Conservation (phyloP, 352 stramenopile genomes). For the Pythium oligandrum region DNA sequence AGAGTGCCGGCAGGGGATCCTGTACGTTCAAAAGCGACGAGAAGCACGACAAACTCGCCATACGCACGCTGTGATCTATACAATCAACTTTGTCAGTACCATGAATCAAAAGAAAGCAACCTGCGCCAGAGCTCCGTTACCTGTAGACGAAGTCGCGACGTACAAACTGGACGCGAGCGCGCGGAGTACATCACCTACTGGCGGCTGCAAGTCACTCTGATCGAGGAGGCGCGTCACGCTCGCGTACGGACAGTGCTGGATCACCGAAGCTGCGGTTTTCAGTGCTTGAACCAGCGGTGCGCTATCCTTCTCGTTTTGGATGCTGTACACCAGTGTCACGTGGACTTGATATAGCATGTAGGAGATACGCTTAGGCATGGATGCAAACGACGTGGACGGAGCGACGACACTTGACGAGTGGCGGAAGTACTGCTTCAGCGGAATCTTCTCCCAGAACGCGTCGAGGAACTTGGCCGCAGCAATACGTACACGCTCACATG, state of each 20-base stretch:
- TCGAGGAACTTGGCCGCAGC: conserved; percentile 78
- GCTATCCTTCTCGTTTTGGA: conserved; percentile 72
- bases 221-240: conserved; percentile 48
- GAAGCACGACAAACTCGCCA: conserved; percentile 76
- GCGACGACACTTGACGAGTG: conserved; percentile 36
- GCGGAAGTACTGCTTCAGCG: conserved; percentile 77
- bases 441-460: conserved; percentile 78
- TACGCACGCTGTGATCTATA: conserved; percentile 72
- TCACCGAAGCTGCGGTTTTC: conserved; percentile 69
- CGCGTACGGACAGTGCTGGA: conserved; percentile 75
- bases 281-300: conserved; percentile 56
- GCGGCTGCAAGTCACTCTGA: conserved; percentile 46
- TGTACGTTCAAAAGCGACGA: conserved; percentile 72
- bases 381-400: conserved; percentile 74
- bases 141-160: conserved; percentile 41
- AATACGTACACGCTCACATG: conserved; percentile 68
- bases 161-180: conserved; percentile 71
- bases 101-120: not conserved
- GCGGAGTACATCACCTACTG: conserved; percentile 57
- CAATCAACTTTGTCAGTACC: not conserved
- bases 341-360: conserved; percentile 84
- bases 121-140: conserved; percentile 16
- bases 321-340: conserved; percentile 74
- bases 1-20: conserved; percentile 48
- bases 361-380: conserved; percentile 77